These are phyloP conservation scores for Chaetothyriales sp. DNA, from an alignment of 2,329 filamentous ascomycete species.

Conservation along the genomic window DNA sequence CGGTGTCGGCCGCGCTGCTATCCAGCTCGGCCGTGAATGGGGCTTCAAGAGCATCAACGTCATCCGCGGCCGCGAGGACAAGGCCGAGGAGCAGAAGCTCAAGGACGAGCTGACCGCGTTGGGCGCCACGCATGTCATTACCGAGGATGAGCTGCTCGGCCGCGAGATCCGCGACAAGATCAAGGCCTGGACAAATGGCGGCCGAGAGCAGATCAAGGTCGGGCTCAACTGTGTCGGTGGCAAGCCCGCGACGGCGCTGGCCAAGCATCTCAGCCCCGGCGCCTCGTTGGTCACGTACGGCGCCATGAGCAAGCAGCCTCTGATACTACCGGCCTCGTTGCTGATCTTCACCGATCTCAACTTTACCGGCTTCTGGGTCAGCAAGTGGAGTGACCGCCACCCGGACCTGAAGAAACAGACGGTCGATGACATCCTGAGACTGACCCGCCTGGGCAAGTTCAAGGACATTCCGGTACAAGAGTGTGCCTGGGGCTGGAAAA, in stretches of 20 bases:
- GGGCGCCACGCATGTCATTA: slow-evolving; percentile 49
- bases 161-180: slow-evolving; percentile 33
- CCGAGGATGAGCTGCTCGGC: slow-evolving; percentile 41
- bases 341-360: slow-evolving; percentile 86
- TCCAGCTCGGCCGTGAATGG: slow-evolving; percentile 76
- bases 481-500: slow-evolving; percentile 70
- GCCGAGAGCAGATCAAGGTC: slow-evolving; percentile 56
- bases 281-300: slow-evolving; percentile 84
- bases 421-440: slow-evolving; percentile 65
- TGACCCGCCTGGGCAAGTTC: slow-evolving; percentile 63
- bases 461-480: slow-evolving; percentile 69
- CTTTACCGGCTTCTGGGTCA: slow-evolving; percentile 92
- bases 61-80: slow-evolving; percentile 55
- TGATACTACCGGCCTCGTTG: slow-evolving; percentile 63
- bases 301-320: slow-evolving; percentile 80
- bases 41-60: slow-evolving; percentile 84
- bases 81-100: slow-evolving; percentile 40
- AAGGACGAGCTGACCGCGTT: slow-evolving; percentile 45
- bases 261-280: slow-evolving; percentile 53
- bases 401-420: slow-evolving; percentile 59
- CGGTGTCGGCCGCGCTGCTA: slow-evolving; percentile 78
- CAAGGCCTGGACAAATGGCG: slow-evolving; percentile 55
- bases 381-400: slow-evolving; percentile 67
- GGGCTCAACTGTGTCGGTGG: slow-evolving; percentile 91
- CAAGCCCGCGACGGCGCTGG: slow-evolving; percentile 62